Evolutionary conservation across 768 basidiomycete species (phyloP).

Genomic region (Auricularia sp.): DNA sequence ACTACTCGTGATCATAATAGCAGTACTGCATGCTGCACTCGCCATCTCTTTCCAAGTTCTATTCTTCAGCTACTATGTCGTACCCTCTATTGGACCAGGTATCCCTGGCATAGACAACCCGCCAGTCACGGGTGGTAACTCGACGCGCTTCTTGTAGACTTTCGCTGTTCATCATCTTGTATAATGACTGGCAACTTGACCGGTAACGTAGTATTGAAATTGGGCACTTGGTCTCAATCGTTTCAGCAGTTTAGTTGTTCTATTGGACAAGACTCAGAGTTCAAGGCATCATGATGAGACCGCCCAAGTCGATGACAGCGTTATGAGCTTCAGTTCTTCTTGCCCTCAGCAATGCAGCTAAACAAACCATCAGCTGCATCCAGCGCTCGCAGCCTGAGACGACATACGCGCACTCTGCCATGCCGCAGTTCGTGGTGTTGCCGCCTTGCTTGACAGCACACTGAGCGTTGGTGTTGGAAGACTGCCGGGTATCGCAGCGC

Average conservation of each 20-base stretch:
- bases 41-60: slow-evolving; percentile 80
- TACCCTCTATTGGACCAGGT: slow-evolving; percentile 26
- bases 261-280: no score
- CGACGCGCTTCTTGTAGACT: neutral
- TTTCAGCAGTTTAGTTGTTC: no score
- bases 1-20: slow-evolving; percentile 69
- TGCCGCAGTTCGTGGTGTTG: neutral
- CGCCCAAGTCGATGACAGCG: no score
- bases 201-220: no score
- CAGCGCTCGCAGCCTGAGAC: neutral
- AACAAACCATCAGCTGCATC: neutral
- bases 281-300: no score
- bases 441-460: neutral
- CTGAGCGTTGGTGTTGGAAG: neutral
- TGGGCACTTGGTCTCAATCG: no score
- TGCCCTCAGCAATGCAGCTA: neutral
- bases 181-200: no score
- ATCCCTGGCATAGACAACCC: neutral
- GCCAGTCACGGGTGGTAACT: neutral
- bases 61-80: slow-evolving; percentile 54
- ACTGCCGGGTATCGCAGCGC: neutral
- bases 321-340: neutral
- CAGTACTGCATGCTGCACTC: slow-evolving; percentile 63
- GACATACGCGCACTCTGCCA: neutral
- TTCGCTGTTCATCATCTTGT: no score